phyloP scores from a whole-genome alignment of 495 filamentous ascomycete species.

The Chaetomium fimeti region DNA sequence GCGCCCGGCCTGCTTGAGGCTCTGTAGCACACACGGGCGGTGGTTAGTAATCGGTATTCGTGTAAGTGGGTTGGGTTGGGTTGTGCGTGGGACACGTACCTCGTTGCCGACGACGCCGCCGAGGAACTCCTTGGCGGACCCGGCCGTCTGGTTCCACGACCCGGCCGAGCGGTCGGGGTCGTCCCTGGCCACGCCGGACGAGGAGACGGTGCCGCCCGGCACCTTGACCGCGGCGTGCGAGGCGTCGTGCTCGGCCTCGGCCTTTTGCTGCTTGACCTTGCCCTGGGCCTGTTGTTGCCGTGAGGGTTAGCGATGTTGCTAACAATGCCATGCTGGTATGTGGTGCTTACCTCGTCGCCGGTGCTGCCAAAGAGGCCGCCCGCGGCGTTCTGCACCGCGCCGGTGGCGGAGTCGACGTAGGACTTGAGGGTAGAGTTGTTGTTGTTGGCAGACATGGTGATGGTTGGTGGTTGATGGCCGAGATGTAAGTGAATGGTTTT shows the following conservation, averaged over 20 bases:
- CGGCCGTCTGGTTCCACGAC: slow-evolving; percentile 82
- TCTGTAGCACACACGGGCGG: slow-evolving; percentile 30
- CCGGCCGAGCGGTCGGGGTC: slow-evolving; percentile 68
- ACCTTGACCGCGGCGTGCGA: slow-evolving; percentile 72
- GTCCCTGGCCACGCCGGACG: slow-evolving; percentile 68
- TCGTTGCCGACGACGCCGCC: slow-evolving; percentile 75
- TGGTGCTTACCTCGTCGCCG: slow-evolving; percentile 49
- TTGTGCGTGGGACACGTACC: slow-evolving; percentile 34
- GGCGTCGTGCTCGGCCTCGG: slow-evolving; percentile 60
- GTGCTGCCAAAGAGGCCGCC: slow-evolving; percentile 73
- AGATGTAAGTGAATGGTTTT: slow-evolving; percentile 13
- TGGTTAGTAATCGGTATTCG: neutral
- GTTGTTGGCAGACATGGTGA: slow-evolving; percentile 62
- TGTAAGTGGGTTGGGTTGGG: too few species aligned
- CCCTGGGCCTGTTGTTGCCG: slow-evolving; percentile 43
- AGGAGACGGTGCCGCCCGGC: slow-evolving; percentile 64
- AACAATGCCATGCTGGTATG: neutral
- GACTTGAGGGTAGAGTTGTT: slow-evolving; percentile 72
- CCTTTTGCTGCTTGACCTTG: slow-evolving; percentile 59
- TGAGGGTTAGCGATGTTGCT: slow-evolving; percentile 4
- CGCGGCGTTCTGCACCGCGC: slow-evolving; percentile 66
- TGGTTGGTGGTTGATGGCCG: slow-evolving; percentile 16
- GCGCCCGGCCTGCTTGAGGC: slow-evolving; percentile 67
- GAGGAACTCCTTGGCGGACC: slow-evolving; percentile 77
- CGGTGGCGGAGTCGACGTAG: slow-evolving; percentile 74